phyloP scores from a whole-genome alignment of 2,329 filamentous ascomycete species.

The Gremmenia infestans region DNA sequence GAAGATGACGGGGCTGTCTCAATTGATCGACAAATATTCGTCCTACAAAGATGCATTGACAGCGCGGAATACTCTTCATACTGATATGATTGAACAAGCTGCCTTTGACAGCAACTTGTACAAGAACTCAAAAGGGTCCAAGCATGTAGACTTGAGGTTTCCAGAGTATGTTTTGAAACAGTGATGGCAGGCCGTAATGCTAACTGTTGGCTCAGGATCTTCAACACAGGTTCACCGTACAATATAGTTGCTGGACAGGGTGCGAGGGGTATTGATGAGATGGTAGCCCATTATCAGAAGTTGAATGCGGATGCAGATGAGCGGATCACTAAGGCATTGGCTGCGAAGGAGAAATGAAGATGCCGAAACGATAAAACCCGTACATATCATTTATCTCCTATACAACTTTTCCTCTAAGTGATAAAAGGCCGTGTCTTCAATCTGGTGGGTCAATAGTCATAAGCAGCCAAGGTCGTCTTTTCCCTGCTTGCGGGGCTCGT shows the following conservation, averaged over 20 bases:
- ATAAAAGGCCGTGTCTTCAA: not conserved
- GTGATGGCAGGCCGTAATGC: not conserved
- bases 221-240: constrained; percentile 58
- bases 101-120: constrained; percentile 59
- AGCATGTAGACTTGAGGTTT: constrained; percentile 50
- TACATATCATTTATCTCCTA: constrained; percentile 14
- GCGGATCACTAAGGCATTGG: constrained; percentile 41
- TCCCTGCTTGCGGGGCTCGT: too few species aligned
- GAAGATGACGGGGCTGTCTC: constrained; percentile 39
- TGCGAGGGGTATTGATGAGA: constrained; percentile 50
- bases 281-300: constrained; percentile 59
- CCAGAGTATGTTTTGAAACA: constrained; percentile 54
- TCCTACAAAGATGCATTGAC: constrained; percentile 48
- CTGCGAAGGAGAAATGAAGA: constrained; percentile 14
- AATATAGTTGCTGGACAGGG: constrained; percentile 59
- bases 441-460: too few species aligned
- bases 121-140: constrained; percentile 39
- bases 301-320: constrained; percentile 51
- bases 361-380: constrained; percentile 16
- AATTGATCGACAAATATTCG: constrained; percentile 50
- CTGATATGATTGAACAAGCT: constrained; percentile 56
- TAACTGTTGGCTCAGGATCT: constrained; percentile 44
- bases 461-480: too few species aligned
- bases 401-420: not conserved
- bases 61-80: constrained; percentile 55